Percentiles rank a stretch among this genome's conserved stretches.
Conservation (phyloP, 129 eudicot species). For the Centaurea solstitialis region DNA sequence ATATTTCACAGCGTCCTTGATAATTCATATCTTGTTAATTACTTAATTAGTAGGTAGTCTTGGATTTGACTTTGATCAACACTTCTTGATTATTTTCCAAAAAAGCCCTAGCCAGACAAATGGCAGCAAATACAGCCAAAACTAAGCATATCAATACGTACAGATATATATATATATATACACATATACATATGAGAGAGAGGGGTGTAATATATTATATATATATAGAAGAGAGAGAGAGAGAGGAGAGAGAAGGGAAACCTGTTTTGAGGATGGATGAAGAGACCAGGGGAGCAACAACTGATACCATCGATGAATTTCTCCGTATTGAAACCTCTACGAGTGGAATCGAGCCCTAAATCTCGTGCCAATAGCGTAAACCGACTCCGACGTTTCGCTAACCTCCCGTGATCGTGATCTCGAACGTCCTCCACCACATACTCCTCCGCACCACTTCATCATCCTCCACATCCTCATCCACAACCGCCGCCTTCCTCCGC, state of each 20-base stretch:
- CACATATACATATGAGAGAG: no score
- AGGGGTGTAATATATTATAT: no score
- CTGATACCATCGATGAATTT: conserved; percentile 52
- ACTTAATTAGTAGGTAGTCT: background rate
- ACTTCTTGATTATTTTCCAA: background rate
- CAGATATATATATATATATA: background rate
- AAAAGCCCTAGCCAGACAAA: background rate
- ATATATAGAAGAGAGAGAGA: no score
- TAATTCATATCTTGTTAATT: background rate
- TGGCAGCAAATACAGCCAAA: background rate
- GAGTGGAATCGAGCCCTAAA: conserved; percentile 37
- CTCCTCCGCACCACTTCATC: no score
- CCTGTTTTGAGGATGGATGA: conserved; percentile 84
- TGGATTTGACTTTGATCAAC: background rate
- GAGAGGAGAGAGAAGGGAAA: conserved; percentile 15
- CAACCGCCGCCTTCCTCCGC: conserved; percentile 9
- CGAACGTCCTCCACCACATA: conserved; percentile 46
- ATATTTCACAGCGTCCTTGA: background rate
- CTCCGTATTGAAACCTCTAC: conserved; percentile 36
- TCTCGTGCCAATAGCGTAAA: conserved; percentile 56
- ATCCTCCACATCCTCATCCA: conserved; percentile 23
- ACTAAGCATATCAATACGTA: background rate
- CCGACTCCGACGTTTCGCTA: conserved; percentile 39
- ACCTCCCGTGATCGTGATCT: conserved; percentile 42
- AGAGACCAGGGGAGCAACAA: conserved; percentile 51